Conservation (phyloP, 306 rosid species). For the Fragaria vesca region DNA sequence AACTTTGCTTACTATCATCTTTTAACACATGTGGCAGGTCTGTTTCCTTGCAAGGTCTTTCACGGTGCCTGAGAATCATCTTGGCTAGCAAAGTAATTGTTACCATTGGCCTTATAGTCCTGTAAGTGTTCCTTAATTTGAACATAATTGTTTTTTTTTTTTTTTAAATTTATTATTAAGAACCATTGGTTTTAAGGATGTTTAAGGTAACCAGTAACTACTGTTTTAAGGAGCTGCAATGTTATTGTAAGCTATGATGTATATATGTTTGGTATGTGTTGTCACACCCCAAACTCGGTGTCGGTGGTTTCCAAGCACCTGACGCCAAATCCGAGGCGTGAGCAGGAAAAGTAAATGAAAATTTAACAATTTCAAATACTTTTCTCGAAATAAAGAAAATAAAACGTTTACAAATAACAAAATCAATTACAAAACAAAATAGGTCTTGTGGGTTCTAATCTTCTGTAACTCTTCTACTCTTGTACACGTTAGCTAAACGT, state of each 20-base stretch:
- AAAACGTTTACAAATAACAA: too few species aligned
- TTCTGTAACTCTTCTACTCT: too few species aligned
- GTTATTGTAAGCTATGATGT: neutral
- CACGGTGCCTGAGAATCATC: slow-evolving; percentile 88
- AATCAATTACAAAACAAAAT: too few species aligned
- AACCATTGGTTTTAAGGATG: neutral
- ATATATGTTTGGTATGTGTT: slow-evolving; percentile 20
- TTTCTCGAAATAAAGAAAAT: too few species aligned
- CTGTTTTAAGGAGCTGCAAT: neutral
- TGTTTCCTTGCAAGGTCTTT: slow-evolving; percentile 94
- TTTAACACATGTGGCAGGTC: slow-evolving; percentile 50
- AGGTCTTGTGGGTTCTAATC: too few species aligned
- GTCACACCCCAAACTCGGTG: too few species aligned
- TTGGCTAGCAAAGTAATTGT: slow-evolving; percentile 96
- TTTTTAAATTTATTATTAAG: neutral
- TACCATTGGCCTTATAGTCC: slow-evolving; percentile 98
- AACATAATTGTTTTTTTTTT: neutral
- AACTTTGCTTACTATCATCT: neutral
- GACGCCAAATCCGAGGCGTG: too few species aligned
- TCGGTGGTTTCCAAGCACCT: too few species aligned
- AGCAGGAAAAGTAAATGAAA: too few species aligned
- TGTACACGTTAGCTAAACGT: too few species aligned
- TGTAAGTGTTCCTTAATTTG: slow-evolving; percentile 51
- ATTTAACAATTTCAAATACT: too few species aligned
- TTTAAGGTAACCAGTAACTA: slow-evolving; percentile 2